A percentile compares a stretch with the other conserved stretches of the same genome.
phyloP scores from a whole-genome alignment of 352 stramenopile genomes.

The Phytophthora gonapodyides region DNA sequence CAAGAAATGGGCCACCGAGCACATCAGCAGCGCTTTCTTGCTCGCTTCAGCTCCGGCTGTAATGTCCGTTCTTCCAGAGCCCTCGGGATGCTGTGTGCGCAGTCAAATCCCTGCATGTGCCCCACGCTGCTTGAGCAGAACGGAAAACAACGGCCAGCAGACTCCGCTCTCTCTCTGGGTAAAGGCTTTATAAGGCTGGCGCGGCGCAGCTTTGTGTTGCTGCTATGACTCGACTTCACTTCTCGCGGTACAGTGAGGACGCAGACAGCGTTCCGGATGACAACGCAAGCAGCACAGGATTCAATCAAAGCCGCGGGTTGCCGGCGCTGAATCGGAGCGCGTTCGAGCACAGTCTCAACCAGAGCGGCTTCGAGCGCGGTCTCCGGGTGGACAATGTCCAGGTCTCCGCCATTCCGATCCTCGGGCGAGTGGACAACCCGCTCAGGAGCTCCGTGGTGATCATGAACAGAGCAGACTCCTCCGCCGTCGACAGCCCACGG shows the following conservation, averaged over 20 bases:
- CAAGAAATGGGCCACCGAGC: slow-evolving; percentile 32
- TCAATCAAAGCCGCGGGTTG: slow-evolving; percentile 27
- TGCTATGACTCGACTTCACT: slow-evolving; percentile 32
- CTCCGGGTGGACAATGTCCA: slow-evolving; percentile 34
- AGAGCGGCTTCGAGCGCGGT: slow-evolving; percentile 18
- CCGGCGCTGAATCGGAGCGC: slow-evolving; percentile 21
- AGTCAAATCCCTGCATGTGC: slow-evolving; percentile 12
- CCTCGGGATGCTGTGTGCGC: slow-evolving; percentile 8
- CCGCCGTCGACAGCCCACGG: slow-evolving; percentile 16
- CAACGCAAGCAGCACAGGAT: slow-evolving; percentile 26
- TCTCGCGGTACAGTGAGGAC: slow-evolving; percentile 32
- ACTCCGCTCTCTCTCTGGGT: slow-evolving; percentile 19
- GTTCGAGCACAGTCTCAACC: slow-evolving; percentile 25
- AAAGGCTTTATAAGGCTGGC: neutral
- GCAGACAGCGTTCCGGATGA: slow-evolving; percentile 17
- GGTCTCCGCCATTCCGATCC: slow-evolving; percentile 31
- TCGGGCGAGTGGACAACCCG: slow-evolving; percentile 28
- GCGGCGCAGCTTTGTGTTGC: slow-evolving; percentile 3
- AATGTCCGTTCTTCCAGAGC: slow-evolving; percentile 23
- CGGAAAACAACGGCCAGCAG: slow-evolving; percentile 20
- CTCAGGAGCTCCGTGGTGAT: slow-evolving; percentile 43
- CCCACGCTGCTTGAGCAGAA: slow-evolving; percentile 18
- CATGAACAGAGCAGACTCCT: slow-evolving; percentile 32
- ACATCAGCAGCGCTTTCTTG: slow-evolving; percentile 29
- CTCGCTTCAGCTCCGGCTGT: slow-evolving; percentile 24